phyloP scores from a whole-genome alignment of 2,329 filamentous ascomycete species.

The Talaromyces amestolkiae region DNA sequence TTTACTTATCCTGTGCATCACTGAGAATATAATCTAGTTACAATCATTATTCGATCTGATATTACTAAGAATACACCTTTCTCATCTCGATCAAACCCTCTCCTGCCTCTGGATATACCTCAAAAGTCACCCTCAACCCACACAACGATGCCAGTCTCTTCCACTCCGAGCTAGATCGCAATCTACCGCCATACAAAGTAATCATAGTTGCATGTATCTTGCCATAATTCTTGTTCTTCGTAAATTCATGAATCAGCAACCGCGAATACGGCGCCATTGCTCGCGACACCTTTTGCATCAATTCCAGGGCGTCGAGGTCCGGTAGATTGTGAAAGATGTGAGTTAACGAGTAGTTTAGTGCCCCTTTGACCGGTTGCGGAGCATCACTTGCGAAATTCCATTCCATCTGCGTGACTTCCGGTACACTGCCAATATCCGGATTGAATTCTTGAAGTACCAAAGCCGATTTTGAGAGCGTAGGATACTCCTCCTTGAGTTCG shows the following conservation, averaged over 20 bases:
- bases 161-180: slow-evolving; percentile 37
- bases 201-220: slow-evolving; percentile 40
- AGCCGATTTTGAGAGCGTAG: slow-evolving; percentile 27
- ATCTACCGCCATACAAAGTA: slow-evolving; percentile 34
- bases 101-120: slow-evolving; percentile 32
- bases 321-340: slow-evolving; percentile 40
- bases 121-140: slow-evolving; percentile 37
- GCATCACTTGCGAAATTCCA: slow-evolving; percentile 38
- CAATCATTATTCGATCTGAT: not conserved
- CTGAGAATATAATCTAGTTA: not conserved
- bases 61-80: slow-evolving; percentile 11
- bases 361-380: slow-evolving; percentile 34
- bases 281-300: slow-evolving; percentile 36
- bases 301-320: slow-evolving; percentile 35
- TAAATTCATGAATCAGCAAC: slow-evolving; percentile 37
- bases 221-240: slow-evolving; percentile 37
- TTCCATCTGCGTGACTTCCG: slow-evolving; percentile 30
- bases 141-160: slow-evolving; percentile 33
- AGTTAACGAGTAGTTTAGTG: slow-evolving; percentile 34
- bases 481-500: slow-evolving; percentile 36
- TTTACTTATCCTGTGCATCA: not conserved
- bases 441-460: slow-evolving; percentile 41
- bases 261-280: slow-evolving; percentile 37
- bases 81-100: slow-evolving; percentile 40
- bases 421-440: slow-evolving; percentile 27